Conservation (phyloP, 495 filamentous ascomycete species). For the Terfezia claveryi region DNA sequence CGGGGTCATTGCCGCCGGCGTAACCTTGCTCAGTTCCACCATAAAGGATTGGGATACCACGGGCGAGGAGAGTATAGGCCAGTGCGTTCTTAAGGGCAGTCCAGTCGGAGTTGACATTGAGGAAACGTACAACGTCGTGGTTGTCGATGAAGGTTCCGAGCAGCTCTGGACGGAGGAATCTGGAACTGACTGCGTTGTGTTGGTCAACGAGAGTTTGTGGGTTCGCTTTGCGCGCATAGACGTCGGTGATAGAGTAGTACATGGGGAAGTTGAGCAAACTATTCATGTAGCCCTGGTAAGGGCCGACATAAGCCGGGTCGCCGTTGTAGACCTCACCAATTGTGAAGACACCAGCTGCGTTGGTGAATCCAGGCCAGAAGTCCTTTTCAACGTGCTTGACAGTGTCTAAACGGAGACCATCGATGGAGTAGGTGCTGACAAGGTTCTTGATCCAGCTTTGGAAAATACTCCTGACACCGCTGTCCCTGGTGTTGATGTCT, state of each 20-base stretch:
- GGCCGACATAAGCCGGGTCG: constrained; percentile 35
- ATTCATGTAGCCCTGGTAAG: constrained; percentile 40
- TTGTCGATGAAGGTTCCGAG: constrained; percentile 62
- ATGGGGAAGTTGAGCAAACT: constrained; percentile 51
- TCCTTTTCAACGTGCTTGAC: constrained; percentile 46
- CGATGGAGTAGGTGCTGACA: constrained; percentile 48
- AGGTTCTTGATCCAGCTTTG: constrained; percentile 42
- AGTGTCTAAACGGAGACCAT: constrained; percentile 59
- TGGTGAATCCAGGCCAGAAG: constrained; percentile 44
- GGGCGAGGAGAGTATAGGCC: constrained; percentile 31
- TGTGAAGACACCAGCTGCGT: constrained; percentile 46
- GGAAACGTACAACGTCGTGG: constrained; percentile 51
- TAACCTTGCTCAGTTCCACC: constrained; percentile 26
- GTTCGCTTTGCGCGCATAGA: constrained; percentile 36
- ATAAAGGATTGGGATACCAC: constrained; percentile 19
- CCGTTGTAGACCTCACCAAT: constrained; percentile 49
- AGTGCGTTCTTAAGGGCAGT: constrained; percentile 45
- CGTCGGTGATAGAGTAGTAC: constrained; percentile 40
- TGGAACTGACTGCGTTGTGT: constrained; percentile 11
- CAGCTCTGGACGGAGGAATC: constrained; percentile 20
- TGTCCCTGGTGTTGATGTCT: constrained; percentile 44
- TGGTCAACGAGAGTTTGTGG: constrained; percentile 35
- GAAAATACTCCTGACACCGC: constrained; percentile 34
- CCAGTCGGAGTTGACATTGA: constrained; percentile 32
- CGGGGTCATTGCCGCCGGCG: constrained; percentile 32